phyloP scores from a whole-genome alignment of 495 filamentous ascomycete genomes.

The Aspergillus bridgeri region DNA sequence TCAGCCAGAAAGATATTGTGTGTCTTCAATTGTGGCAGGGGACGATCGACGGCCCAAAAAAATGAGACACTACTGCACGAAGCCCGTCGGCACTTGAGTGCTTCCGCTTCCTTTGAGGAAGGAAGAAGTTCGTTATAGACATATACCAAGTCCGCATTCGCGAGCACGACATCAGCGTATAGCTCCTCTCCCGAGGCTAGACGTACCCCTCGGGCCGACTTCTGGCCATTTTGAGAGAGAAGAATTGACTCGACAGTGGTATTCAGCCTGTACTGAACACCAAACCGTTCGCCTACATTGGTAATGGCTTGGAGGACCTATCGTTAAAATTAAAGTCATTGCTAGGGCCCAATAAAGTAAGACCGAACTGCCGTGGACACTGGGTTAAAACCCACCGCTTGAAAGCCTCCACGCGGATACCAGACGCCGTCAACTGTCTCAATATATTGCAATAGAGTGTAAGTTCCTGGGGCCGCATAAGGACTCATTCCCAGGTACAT shows the following conservation, averaged over 20 bases:
- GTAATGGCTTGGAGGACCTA: constrained; percentile 54
- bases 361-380: too few relatives aligned
- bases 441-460: constrained; percentile 68
- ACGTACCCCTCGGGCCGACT: constrained; percentile 50
- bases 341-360: neutral
- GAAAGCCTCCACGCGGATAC: constrained; percentile 69
- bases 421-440: constrained; percentile 70
- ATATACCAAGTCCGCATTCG: constrained; percentile 69
- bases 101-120: constrained; percentile 37
- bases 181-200: constrained; percentile 50
- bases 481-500: constrained; percentile 80
- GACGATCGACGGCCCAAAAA: constrained; percentile 61
- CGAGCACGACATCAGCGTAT: constrained; percentile 57
- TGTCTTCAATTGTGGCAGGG: constrained; percentile 54
- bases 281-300: constrained; percentile 49
- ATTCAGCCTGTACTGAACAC: constrained; percentile 56
- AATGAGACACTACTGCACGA: constrained; percentile 71
- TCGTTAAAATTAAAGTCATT: too few relatives aligned
- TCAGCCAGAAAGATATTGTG: constrained; percentile 76
- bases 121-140: constrained; percentile 65
- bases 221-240: constrained; percentile 30
- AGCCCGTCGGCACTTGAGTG: constrained; percentile 44
- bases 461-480: constrained; percentile 69
- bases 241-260: constrained; percentile 49
- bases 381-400: constrained; percentile 20